A percentile compares a stretch with the other conserved stretches of the same genome.
phyloP scores from a whole-genome alignment of 441 rosid genomes.

The Populus hybrid region DNA sequence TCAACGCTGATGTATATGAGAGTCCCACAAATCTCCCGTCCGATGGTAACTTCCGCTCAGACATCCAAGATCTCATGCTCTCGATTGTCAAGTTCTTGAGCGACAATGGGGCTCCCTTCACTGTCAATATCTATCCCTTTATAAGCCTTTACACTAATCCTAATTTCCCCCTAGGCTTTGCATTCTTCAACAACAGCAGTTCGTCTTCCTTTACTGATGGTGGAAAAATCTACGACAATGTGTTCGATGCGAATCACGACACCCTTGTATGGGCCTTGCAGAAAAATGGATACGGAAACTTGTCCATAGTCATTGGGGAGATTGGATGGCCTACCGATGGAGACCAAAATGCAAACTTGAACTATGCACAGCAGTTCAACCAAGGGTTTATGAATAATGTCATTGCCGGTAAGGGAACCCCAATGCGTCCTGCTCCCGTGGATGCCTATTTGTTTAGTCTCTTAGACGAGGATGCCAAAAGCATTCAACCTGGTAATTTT shows the following conservation, averaged over 20 bases:
- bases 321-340: constrained; percentile 90
- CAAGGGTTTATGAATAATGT: constrained; percentile 59
- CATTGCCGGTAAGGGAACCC: constrained; percentile 44
- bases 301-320: constrained; percentile 69
- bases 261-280: constrained; percentile 62
- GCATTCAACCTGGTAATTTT: constrained; percentile 63
- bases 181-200: constrained; percentile 49
- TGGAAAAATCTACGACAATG: constrained; percentile 62
- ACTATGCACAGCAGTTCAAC: constrained; percentile 54
- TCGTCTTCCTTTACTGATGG: constrained; percentile 57
- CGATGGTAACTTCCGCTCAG: constrained; percentile 54
- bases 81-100: constrained; percentile 50
- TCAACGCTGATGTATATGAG: constrained; percentile 67
- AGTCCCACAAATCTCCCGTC: constrained; percentile 52
- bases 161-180: constrained; percentile 57
- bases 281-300: constrained; percentile 53
- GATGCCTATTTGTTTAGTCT: constrained; percentile 63
- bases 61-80: constrained; percentile 50
- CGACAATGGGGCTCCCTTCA: constrained; percentile 46
- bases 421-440: constrained; percentile 46
- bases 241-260: constrained; percentile 78
- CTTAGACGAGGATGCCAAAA: constrained; percentile 64
- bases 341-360: constrained; percentile 42
- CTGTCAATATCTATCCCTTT: constrained; percentile 75
- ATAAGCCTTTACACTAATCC: constrained; percentile 66